phyloP scores from a whole-genome alignment of 179 eudicot genomes.

The Camellia oleifera region DNA sequence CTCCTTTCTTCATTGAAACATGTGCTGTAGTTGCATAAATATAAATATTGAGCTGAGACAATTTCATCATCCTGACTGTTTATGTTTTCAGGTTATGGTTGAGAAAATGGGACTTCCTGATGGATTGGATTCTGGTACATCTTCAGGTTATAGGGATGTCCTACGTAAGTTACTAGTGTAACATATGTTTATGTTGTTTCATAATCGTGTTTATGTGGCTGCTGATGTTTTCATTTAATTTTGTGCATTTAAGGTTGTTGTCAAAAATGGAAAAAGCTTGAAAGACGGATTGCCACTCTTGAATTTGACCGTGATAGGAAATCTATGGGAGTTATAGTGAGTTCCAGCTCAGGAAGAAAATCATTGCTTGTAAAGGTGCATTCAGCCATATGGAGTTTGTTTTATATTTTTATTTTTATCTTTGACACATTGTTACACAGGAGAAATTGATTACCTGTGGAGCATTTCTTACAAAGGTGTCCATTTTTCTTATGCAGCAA shows the following conservation, averaged over 20 bases:
- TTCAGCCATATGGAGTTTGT: no score
- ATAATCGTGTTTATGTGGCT: neutral
- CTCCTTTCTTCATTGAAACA: neutral
- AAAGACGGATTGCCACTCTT: conserved; percentile 76
- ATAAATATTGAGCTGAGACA: neutral
- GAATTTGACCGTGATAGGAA: conserved; percentile 98
- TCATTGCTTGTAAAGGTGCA: conserved; percentile 78
- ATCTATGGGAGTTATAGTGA: conserved; percentile 88
- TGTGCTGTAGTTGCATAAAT: neutral
- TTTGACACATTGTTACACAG: no score
- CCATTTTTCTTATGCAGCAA: no score
- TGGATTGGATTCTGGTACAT: conserved; percentile 37
- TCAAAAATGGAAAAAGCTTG: conserved; percentile 54
- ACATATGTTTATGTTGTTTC: neutral
- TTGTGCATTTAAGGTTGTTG: conserved; percentile 52
- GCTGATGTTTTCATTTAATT: neutral
- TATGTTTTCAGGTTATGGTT: conserved; percentile 64
- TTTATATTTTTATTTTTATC: no score
- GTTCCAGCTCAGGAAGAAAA: conserved; percentile 63
- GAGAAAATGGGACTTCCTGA: conserved; percentile 89
- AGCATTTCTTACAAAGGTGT: no score
- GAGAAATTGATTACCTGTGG: no score
- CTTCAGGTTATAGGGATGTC: conserved; percentile 39
- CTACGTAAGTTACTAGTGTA: conserved; percentile 44
- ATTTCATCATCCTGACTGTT: conserved; percentile 2